These are phyloP conservation scores for Pseudoscleropodium purum DNA, from an alignment of 225 moss, liverwort and hornwort species.

Conservation along the genomic window DNA sequence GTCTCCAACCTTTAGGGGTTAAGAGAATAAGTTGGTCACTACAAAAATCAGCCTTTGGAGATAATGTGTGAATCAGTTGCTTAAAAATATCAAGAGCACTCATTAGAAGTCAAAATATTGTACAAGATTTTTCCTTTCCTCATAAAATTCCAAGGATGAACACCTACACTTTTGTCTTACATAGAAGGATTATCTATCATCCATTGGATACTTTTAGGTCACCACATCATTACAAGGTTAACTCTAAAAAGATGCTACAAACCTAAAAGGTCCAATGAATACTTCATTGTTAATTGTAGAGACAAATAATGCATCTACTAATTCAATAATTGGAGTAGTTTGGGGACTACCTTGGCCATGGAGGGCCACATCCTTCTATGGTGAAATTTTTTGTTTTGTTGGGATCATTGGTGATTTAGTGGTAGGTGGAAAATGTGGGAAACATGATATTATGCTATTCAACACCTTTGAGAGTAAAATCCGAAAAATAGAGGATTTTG, in stretches of 20 bases:
- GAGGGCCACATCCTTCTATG: rapidly evolving
- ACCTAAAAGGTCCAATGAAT: rapidly evolving
- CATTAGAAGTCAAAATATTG: not conserved
- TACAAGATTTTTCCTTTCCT: no score
- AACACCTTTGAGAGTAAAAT: rapidly evolving
- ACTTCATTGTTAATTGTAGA: not conserved
- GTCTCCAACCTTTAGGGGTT: no score
- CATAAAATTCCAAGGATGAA: no score
- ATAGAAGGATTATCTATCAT: not conserved
- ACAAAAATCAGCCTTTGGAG: not conserved
- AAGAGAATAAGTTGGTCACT: rapidly evolving
- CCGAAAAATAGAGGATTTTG: not conserved
- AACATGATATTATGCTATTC: not conserved
- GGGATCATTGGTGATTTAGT: not conserved
- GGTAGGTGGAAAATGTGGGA: rapidly evolving
- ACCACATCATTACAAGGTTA: rapidly evolving
- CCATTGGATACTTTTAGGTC: rapidly evolving
- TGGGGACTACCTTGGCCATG: not conserved
- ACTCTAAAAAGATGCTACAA: rapidly evolving
- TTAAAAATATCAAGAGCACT: not conserved
- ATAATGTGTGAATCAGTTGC: not conserved
- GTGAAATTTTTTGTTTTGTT: not conserved
- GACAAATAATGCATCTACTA: not conserved
- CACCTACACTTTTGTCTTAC: not conserved
- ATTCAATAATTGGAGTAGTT: rapidly evolving